These are phyloP conservation scores for Drechmeria coniospora DNA, from an alignment of 2,329 filamentous ascomycete genomes.

Conservation along the genomic window DNA sequence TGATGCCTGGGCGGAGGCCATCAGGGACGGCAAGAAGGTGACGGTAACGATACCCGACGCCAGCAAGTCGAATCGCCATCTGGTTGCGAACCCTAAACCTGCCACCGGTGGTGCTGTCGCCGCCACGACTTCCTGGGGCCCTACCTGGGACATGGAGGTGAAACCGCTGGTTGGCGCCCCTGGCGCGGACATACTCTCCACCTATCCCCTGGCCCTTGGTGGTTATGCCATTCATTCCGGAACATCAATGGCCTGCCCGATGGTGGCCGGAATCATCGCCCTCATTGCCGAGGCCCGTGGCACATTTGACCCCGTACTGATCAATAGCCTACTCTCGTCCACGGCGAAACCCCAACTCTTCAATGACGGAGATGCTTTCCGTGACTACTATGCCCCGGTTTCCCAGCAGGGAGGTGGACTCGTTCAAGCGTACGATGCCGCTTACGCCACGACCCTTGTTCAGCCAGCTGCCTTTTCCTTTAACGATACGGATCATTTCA, in stretches of 20 bases:
- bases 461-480: slow-evolving; percentile 37
- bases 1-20: slow-evolving; percentile 20
- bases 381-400: slow-evolving; percentile 28
- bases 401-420: slow-evolving; percentile 34
- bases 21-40: slow-evolving; percentile 9
- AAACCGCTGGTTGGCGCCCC: slow-evolving; percentile 23
- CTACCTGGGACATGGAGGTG: slow-evolving; percentile 22
- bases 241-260: slow-evolving; percentile 31
- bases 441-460: slow-evolving; percentile 33
- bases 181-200: slow-evolving; percentile 27
- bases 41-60: background rate
- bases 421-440: slow-evolving; percentile 35
- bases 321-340: slow-evolving; percentile 27
- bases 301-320: slow-evolving; percentile 24
- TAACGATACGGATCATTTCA: slow-evolving; percentile 41
- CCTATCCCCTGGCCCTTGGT: slow-evolving; percentile 22
- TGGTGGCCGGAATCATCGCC: slow-evolving; percentile 21
- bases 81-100: background rate
- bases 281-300: slow-evolving; percentile 26
- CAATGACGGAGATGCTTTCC: slow-evolving; percentile 19
- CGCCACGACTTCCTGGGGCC: slow-evolving; percentile 24
- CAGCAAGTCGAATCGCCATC: background rate
- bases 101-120: slow-evolving; percentile 14
- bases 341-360: slow-evolving; percentile 24
- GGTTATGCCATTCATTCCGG: slow-evolving; percentile 26